phyloP scores from a whole-genome alignment of 2,329 filamentous ascomycete species.

The Ceratocystis alfenasii region DNA sequence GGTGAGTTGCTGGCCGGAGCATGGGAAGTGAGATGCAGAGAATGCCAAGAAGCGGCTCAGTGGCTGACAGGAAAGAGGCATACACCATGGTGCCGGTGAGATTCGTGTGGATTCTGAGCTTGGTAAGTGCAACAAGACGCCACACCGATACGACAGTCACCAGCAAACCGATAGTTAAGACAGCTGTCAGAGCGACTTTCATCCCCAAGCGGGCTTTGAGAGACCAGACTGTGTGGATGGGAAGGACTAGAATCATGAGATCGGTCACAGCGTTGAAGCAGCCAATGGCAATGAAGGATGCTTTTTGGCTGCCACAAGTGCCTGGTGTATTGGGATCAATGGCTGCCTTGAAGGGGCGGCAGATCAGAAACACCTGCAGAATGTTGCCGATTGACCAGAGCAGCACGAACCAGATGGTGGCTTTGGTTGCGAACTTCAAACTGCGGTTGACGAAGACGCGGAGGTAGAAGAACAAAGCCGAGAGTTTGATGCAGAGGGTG shows the following conservation, averaged over 20 bases:
- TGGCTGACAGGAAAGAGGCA: conserved; percentile 25
- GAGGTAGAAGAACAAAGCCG: conserved; percentile 34
- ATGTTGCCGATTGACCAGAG: conserved; percentile 26
- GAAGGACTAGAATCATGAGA: conserved; percentile 31
- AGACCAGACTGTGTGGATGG: conserved; percentile 30
- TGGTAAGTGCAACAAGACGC: conserved; percentile 25
- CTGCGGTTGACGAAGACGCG: conserved; percentile 31
- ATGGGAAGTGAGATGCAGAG: conserved; percentile 25
- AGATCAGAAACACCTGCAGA: conserved; percentile 26
- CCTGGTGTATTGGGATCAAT: conserved; percentile 26
- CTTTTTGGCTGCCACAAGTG: conserved; percentile 31
- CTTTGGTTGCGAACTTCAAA: conserved; percentile 28
- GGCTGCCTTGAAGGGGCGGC: conserved; percentile 25
- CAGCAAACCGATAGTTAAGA: conserved; percentile 28
- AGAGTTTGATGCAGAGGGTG: conserved; percentile 31
- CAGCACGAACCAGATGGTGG: conserved; percentile 28
- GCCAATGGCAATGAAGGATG: conserved; percentile 32
- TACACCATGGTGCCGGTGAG: conserved; percentile 25
- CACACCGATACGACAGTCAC: conserved; percentile 25
- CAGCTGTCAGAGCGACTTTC: conserved; percentile 27
- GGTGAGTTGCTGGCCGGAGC: conserved; percentile 23
- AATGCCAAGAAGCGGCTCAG: conserved; percentile 25
- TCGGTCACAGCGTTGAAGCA: conserved; percentile 33
- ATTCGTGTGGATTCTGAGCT: conserved; percentile 25
- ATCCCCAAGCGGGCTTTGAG: conserved; percentile 29